Evolutionary conservation across 2,329 filamentous ascomycete species (phyloP).

Genomic region (Pseudonectria foliicola): DNA sequence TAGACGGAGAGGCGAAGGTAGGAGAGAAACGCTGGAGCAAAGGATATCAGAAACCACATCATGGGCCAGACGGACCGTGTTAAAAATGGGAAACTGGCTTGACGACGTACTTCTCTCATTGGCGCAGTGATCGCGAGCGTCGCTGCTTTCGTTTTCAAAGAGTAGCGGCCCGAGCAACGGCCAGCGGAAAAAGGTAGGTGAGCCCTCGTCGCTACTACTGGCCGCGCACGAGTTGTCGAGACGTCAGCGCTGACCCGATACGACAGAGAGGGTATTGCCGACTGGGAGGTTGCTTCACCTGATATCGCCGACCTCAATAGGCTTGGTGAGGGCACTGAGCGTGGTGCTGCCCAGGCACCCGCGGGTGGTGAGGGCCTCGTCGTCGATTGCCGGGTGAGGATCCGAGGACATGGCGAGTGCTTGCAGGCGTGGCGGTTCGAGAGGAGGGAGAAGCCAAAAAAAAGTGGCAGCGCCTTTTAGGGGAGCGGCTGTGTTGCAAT

Average conservation of each 20-base stretch:
- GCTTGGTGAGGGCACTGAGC: slow-evolving; percentile 30
- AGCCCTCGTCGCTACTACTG: too few relatives aligned
- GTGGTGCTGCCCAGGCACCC: slow-evolving; percentile 34
- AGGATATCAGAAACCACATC: not conserved
- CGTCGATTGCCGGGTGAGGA: slow-evolving; percentile 16
- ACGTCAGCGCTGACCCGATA: slow-evolving; percentile 1
- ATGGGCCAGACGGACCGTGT: too few relatives aligned
- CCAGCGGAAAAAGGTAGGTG: slow-evolving; percentile 44
- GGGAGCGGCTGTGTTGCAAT: too few relatives aligned
- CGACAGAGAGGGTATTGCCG: not conserved
- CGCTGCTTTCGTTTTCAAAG: slow-evolving; percentile 67
- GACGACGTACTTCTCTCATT: slow-evolving; percentile 67
- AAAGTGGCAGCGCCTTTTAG: too few relatives aligned
- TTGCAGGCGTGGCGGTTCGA: too few relatives aligned
- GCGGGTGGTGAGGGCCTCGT: slow-evolving; percentile 27
- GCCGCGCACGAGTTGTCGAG: slow-evolving; percentile 10
- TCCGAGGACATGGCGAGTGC: slow-evolving; percentile 7
- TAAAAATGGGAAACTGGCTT: too few relatives aligned
- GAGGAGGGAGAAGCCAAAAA: too few relatives aligned
- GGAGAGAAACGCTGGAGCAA: slow-evolving; percentile 63
- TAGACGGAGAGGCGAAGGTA: slow-evolving; percentile 86
- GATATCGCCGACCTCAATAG: slow-evolving; percentile 38
- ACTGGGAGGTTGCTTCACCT: slow-evolving; percentile 19
- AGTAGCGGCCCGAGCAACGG: slow-evolving; percentile 61
- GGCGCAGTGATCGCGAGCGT: slow-evolving; percentile 71